Conservation (phyloP, 176 grass and related monocot genomes). For the Areca catechu region DNA sequence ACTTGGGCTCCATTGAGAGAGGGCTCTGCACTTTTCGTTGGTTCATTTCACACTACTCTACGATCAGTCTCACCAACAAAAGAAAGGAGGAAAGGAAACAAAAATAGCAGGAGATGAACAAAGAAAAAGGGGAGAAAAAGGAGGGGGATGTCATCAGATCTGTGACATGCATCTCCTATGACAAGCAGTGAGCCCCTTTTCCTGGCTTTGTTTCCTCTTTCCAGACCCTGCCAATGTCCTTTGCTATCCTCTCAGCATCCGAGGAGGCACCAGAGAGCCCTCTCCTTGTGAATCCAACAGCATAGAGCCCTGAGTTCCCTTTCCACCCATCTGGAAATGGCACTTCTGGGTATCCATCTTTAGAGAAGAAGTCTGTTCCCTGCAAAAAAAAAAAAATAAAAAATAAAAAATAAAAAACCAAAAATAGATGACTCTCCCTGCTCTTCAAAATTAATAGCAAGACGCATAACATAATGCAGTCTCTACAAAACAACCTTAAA, state of each 20-base stretch:
- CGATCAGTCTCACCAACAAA: neutral
- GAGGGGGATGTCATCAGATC: conserved; percentile 25
- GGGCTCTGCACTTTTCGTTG: too few relatives aligned
- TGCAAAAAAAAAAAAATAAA: conserved; percentile 28
- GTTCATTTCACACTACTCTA: neutral
- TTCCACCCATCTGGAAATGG: conserved; percentile 66
- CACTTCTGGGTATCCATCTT: conserved; percentile 62
- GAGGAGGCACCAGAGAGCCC: conserved; percentile 68
- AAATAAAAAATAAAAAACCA: neutral
- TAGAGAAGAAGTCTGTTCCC: conserved; percentile 60
- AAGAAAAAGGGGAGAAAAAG: too few relatives aligned
- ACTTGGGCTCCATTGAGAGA: conserved; percentile 24
- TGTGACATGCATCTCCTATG: conserved; percentile 74
- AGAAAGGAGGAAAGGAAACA: neutral
- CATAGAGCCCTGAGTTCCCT: conserved; percentile 58
- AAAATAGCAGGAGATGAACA: neutral
- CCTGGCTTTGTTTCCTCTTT: conserved; percentile 67
- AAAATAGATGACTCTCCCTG: too few relatives aligned
- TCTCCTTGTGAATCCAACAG: conserved; percentile 72
- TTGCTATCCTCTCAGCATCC: conserved; percentile 58
- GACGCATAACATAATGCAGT: too few relatives aligned
- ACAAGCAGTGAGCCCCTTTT: conserved; percentile 49
- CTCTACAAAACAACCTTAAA: too few relatives aligned
- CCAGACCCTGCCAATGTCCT: conserved; percentile 57
- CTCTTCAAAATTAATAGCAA: too few relatives aligned